Evolutionary conservation across 305 asterid genomes (phyloP).

Genomic region (Solanum hybrid): DNA sequence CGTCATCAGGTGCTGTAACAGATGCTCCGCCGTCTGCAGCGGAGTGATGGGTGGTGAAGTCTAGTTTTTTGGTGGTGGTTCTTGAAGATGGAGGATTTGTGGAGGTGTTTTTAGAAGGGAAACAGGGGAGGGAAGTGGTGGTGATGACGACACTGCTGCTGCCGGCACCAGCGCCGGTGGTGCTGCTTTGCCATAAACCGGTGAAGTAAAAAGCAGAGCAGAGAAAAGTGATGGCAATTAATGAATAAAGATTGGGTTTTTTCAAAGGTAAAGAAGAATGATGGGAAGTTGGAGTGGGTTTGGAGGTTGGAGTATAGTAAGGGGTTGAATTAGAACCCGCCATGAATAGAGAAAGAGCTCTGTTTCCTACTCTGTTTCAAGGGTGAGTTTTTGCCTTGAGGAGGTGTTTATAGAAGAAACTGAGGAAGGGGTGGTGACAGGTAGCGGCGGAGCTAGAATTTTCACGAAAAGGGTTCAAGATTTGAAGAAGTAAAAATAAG

Average conservation of each 20-base stretch:
- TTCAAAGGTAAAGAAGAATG: not conserved
- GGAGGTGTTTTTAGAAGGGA: not conserved
- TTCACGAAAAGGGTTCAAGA: not conserved
- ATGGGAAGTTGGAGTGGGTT: not conserved
- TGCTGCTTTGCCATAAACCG: conserved; percentile 8
- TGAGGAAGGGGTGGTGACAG: not conserved
- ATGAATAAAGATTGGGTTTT: not conserved
- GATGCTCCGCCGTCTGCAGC: not conserved
- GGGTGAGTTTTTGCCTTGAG: not conserved
- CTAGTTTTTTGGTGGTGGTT: not conserved
- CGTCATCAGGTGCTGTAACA: not conserved
- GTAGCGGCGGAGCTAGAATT: not conserved
- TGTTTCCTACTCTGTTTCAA: not conserved
- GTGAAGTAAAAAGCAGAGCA: conserved; percentile 7
- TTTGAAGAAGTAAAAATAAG: not conserved
- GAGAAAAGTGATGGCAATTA: conserved; percentile 1
- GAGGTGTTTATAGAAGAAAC: not conserved
- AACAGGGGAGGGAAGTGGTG: conserved; percentile 8
- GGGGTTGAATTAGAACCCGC: not conserved
- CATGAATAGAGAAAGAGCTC: not conserved
- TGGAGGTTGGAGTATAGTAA: conserved; percentile 7
- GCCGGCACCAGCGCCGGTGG: not conserved
- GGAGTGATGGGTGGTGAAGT: conserved; percentile 9
- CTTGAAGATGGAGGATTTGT: not conserved
- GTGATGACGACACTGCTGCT: not conserved